A percentile compares a stretch with the other conserved stretches of the same genome.
phyloP scores from a whole-genome alignment of 305 asterid genomes.

The Rubia peregrina region DNA sequence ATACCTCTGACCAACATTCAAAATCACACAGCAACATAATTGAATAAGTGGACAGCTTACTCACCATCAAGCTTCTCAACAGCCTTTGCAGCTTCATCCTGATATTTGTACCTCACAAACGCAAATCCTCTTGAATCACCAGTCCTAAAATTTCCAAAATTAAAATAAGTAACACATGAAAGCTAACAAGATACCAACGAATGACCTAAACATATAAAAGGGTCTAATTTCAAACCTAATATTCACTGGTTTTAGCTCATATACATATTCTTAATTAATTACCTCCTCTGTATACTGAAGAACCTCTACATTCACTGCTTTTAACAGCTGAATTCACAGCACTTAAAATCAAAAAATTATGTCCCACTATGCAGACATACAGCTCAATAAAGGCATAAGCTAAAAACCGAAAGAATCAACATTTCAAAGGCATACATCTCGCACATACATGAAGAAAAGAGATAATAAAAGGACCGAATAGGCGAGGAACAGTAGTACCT shows the following conservation, averaged over 20 bases:
- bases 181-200: neutral
- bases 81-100: slow-evolving; percentile 91
- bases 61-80: slow-evolving; percentile 94
- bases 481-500: slow-evolving; percentile 33
- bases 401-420: neutral
- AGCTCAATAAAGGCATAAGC: neutral
- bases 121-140: slow-evolving; percentile 98
- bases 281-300: neutral
- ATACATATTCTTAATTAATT: neutral
- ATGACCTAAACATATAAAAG: neutral
- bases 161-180: neutral
- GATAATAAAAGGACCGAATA: neutral
- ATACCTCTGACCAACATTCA: neutral
- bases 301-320: neutral
- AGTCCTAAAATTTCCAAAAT: slow-evolving; percentile 36
- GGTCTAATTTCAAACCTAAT: neutral
- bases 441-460: neutral
- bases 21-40: neutral
- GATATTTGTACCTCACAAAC: slow-evolving; percentile 88
- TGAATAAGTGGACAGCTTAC: neutral
- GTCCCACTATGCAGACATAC: neutral
- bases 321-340: no score
- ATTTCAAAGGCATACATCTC: neutral
- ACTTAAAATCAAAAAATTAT: neutral
- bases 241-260: neutral